A percentile compares a stretch with the other conserved stretches of the same genome.
These are phyloP conservation scores for Aspergillus piperis DNA, from an alignment of 2,329 filamentous ascomycete genomes.

Conservation along the genomic window DNA sequence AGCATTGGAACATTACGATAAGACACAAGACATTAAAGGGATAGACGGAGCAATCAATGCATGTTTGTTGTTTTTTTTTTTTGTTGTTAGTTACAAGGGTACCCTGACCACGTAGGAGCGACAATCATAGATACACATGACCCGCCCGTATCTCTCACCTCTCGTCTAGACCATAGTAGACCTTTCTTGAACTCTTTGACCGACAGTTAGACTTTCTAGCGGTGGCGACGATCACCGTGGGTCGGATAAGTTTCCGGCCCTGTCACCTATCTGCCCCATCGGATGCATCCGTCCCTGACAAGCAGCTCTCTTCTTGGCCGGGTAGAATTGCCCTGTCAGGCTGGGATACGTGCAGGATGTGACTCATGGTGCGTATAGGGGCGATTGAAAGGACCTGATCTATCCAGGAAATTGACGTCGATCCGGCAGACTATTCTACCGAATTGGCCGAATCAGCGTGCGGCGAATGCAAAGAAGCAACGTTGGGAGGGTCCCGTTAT, in stretches of 20 bases:
- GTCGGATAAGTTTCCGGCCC: not conserved
- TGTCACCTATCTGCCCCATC: not conserved
- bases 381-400: not conserved
- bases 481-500: conserved; percentile 5
- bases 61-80: not conserved
- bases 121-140: too few relatives aligned
- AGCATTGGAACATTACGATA: not conserved
- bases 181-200: not conserved
- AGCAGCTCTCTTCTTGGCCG: not conserved
- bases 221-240: not conserved
- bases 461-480: too few relatives aligned
- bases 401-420: not conserved
- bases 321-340: not conserved
- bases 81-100: not conserved
- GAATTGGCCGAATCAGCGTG: conserved; percentile 2
- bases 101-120: not conserved
- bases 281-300: not conserved
- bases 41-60: conserved; percentile 1
- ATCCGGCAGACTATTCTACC: not conserved
- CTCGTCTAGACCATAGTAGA: too few relatives aligned
- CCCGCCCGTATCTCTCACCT: too few relatives aligned
- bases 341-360: not conserved
- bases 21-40: not conserved
- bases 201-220: not conserved
- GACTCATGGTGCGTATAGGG: not conserved